These are phyloP conservation scores for Colletotrichum trifolii DNA, from an alignment of 2,329 filamentous ascomycete species.

Conservation along the genomic window DNA sequence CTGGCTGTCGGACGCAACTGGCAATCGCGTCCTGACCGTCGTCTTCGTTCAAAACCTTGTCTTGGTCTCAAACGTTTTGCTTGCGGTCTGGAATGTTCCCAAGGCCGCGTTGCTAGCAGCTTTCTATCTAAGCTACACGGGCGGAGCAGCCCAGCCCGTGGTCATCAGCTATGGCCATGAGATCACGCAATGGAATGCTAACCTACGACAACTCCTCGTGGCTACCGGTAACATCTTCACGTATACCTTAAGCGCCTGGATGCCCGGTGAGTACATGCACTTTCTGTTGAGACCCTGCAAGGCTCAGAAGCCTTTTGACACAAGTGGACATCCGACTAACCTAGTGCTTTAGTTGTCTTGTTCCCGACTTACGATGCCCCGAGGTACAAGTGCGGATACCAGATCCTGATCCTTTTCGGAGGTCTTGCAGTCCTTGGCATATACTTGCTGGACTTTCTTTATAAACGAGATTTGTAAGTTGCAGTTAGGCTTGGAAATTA, in stretches of 20 bases:
- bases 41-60: constrained; percentile 31
- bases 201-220: constrained; percentile 20
- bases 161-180: constrained; percentile 22
- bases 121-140: constrained; percentile 19
- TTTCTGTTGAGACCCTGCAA: too few relatives aligned
- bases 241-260: constrained; percentile 21
- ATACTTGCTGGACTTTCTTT: constrained; percentile 7
- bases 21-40: neutral
- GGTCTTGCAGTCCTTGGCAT: constrained; percentile 41
- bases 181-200: constrained; percentile 21
- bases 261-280: neutral
- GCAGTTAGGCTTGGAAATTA: too few relatives aligned
- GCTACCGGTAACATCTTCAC: constrained; percentile 20
- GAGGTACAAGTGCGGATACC: constrained; percentile 48
- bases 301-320: neutral
- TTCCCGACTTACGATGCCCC: constrained; percentile 49
- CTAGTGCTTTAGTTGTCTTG: constrained; percentile 39
- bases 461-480: constrained; percentile 12
- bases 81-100: constrained; percentile 39
- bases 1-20: constrained; percentile 16
- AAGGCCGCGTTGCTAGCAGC: constrained; percentile 24
- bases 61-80: constrained; percentile 38
- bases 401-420: constrained; percentile 46
- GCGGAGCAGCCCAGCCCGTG: constrained; percentile 13
- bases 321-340: neutral